phyloP scores from a whole-genome alignment of 2,329 filamentous ascomycete species.

The Cladosporium sp. region DNA sequence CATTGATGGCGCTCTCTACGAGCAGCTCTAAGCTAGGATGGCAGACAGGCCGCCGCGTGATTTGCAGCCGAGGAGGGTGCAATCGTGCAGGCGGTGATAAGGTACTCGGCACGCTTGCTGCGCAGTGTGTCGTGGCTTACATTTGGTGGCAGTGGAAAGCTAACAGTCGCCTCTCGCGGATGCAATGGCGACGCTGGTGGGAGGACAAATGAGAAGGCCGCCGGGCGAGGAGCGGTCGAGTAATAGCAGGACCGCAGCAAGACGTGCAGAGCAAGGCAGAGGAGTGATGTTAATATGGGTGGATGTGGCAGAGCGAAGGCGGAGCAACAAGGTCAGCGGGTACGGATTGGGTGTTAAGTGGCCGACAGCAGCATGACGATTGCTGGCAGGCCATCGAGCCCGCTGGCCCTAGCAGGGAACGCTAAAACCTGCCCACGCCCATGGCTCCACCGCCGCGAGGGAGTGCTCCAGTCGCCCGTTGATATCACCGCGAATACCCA shows the following conservation, averaged over 20 bases:
- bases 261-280: not conserved
- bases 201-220: not conserved
- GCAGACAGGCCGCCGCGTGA: not conserved
- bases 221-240: not conserved
- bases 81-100: not conserved
- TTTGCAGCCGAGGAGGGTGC: not conserved
- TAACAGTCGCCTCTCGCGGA: not conserved
- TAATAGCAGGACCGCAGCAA: not conserved
- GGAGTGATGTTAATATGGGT: not conserved
- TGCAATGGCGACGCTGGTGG: not conserved
- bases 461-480: not conserved
- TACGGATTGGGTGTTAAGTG: not conserved
- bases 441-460: not conserved
- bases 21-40: constrained; percentile 28
- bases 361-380: not conserved
- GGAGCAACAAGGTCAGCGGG: not conserved
- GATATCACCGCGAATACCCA: not conserved
- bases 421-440: not conserved
- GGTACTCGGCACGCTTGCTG: not conserved
- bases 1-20: constrained; percentile 64
- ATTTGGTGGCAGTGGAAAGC: not conserved
- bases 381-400: not conserved
- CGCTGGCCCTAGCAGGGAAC: not conserved
- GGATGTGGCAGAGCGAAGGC: not conserved
- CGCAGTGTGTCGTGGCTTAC: constrained; percentile 8